Evolutionary conservation across 176 grass and related monocot genomes (phyloP), one percentile per base, ranked within the genome.

Genomic region (Avena sativa): DNA sequence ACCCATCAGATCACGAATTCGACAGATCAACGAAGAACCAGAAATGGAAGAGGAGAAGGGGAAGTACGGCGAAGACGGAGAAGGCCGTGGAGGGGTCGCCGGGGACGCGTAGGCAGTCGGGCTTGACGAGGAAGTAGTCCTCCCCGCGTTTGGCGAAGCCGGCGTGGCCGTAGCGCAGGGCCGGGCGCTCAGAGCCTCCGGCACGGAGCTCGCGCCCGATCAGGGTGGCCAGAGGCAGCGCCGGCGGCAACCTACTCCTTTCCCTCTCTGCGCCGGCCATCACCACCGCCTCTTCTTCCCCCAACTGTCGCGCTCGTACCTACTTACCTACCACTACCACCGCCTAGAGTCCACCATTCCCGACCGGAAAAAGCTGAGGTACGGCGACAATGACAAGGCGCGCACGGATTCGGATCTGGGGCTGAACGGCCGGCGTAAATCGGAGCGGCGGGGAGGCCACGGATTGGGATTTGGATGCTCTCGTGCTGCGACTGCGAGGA

Each of bases 51-150:
- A 16, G 6, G 14, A 5, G 13, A 12, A 0, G 7, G 44, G 12
- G 43, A 23, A 38, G 75, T 94, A 99, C 97, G 38, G 94, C 97
- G 86, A 99, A 99, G 72, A 94, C 97, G 26, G 97, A 99, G 92
- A 99, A 99, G 36, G 94, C 82, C 6, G 97, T 90, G 6, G 92
- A 82, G 30, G 87, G 66, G 88, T 96, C 91, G 9, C 62, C 90
- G 21, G 90, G 89, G 66, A 96, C 85, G 47, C 94, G 94, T 64
- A 91, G 85, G 89, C 91, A 96, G 88, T 96, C 92, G n/a, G 94
- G 90, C 83, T 91, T 96, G 78, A 93, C 82, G 71, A 99, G 97
- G 69, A 96, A 89, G 89, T 94, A 94, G 86, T 99, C 97, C 83
- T 99, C 94, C 8, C 97, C 96, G 40, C 94, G 88, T 85, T 96